Evolutionary conservation across 805 yeast species (phyloP).

Genomic region (Torulaspora delbrueckii): DNA sequence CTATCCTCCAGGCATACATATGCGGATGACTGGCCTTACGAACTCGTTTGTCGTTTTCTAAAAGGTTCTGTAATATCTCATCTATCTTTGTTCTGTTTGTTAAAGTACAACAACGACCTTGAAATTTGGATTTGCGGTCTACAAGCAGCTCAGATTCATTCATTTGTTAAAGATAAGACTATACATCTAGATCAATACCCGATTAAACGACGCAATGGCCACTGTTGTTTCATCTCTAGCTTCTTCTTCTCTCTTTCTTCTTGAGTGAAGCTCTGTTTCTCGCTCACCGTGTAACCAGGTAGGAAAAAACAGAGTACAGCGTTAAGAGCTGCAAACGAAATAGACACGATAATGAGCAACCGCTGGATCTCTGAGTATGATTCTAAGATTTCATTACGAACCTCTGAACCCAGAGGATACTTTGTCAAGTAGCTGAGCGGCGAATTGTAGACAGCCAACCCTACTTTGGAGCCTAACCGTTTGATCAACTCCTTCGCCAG

Average conservation of each 20-base stretch:
- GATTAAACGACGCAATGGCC: conserved; percentile 12
- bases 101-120: conserved; percentile 52
- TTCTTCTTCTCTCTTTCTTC: background rate
- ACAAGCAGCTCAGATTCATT: conserved; percentile 37
- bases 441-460: background rate
- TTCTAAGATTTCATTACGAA: background rate
- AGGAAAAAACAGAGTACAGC: background rate
- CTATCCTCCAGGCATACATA: conserved; percentile 71
- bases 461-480: background rate
- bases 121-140: conserved; percentile 61
- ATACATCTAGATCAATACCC: background rate
- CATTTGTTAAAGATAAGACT: conserved; percentile 26
- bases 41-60: conserved; percentile 43
- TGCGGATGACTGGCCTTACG: conserved; percentile 63
- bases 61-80: conserved; percentile 39
- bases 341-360: background rate
- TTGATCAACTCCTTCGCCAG: background rate
- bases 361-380: background rate
- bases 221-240: background rate
- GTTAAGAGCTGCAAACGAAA: background rate
- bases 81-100: conserved; percentile 41
- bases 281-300: background rate
- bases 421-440: background rate
- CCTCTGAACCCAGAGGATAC: background rate
- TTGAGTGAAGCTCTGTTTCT: conserved; percentile 11